Base-by-base conservation (phyloP, 2,329 filamentous ascomycete genomes). In the Alternaria triticina region DNA sequence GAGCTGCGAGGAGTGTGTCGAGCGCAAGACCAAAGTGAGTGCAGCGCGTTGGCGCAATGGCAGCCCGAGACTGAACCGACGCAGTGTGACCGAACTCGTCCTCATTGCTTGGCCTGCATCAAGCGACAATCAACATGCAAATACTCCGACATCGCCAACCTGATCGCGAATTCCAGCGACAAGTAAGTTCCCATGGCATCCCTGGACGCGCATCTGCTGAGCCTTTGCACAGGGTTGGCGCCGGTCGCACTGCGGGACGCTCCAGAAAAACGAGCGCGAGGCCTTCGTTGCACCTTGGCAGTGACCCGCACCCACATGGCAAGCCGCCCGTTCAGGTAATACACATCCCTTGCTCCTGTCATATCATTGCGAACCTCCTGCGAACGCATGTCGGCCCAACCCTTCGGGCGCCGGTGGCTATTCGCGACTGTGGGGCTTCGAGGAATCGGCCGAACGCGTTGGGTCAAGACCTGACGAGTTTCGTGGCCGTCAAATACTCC, bases 1-100 rank as follows among this genome's bases (percentile, higher is more conserved):
- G 66, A 93, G 90, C 52, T 94, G 92, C 73, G 87, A 89, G 65
- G 91, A 93, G 77, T 95, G 92, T 74, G 92, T 94, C 22, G 91
- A 93, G 80, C 85, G 91, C 70, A 94, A 94, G 82, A 94, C 91
- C 23, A 94, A 93, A 85, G 90, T 90, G 77, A 69, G 86, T 59
- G 30, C 44, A 22, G 45, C 15, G 27, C 47, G 20, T 28, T 25
- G 56, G 40, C 51, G 51, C 50, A 49, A 28, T 27, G 50, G 25
- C 36, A 13, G 47, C 20, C 25, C 13, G 7, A 13, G 8, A 46
- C 67, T 76, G 58, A 74, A 59, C 17, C 23, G 43, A 49, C 40
- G 54, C 64, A 94, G 89, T 94, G 91, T 77, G 91, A 94, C 78
- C 86, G 91, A 74, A 90, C 87, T 43, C 83, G 91, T 70, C 92